These are phyloP conservation scores for Candida broadrunensis DNA, from an alignment of 805 yeast species.

Conservation along the genomic window DNA sequence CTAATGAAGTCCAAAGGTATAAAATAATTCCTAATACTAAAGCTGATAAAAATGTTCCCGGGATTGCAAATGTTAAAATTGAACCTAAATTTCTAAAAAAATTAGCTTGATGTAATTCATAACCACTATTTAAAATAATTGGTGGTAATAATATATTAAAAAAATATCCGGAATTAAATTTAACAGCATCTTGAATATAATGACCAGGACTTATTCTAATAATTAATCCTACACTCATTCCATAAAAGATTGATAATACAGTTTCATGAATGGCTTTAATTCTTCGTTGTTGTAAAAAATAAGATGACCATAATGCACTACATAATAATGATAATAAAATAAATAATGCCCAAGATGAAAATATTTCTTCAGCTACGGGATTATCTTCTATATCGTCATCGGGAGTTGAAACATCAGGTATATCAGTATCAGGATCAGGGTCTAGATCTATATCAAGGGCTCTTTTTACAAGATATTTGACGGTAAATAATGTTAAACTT, in stretches of 20 bases:
- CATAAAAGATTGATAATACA: slow-evolving; percentile 91
- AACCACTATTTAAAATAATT: slow-evolving; percentile 92
- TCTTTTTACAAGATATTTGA: slow-evolving; percentile 28
- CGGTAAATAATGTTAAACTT: slow-evolving; percentile 22
- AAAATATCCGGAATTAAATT: slow-evolving; percentile 90
- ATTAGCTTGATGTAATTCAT: slow-evolving; percentile 93
- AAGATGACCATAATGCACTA: slow-evolving; percentile 92
- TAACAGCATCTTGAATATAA: slow-evolving; percentile 94
- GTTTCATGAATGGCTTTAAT: slow-evolving; percentile 98
- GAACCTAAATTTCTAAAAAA: slow-evolving; percentile 91
- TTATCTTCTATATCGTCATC: slow-evolving; percentile 61
- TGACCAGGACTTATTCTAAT: slow-evolving; percentile 94
- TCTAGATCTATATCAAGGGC: slow-evolving; percentile 31
- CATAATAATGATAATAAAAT: slow-evolving; percentile 77
- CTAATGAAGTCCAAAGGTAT: slow-evolving; percentile 87
- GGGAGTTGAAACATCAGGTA: slow-evolving; percentile 41
- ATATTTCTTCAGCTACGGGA: slow-evolving; percentile 92
- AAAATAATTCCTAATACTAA: slow-evolving; percentile 85
- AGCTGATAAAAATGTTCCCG: slow-evolving; percentile 93
- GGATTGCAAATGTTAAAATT: slow-evolving; percentile 90
- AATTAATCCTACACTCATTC: slow-evolving; percentile 91
- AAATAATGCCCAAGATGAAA: slow-evolving; percentile 95
- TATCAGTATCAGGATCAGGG: slow-evolving; percentile 18
- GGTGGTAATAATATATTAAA: slow-evolving; percentile 95
- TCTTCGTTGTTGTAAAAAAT: slow-evolving; percentile 84